These are phyloP conservation scores for Peronosclerospora sorghi DNA, from an alignment of 352 stramenopile species.

Conservation along the genomic window DNA sequence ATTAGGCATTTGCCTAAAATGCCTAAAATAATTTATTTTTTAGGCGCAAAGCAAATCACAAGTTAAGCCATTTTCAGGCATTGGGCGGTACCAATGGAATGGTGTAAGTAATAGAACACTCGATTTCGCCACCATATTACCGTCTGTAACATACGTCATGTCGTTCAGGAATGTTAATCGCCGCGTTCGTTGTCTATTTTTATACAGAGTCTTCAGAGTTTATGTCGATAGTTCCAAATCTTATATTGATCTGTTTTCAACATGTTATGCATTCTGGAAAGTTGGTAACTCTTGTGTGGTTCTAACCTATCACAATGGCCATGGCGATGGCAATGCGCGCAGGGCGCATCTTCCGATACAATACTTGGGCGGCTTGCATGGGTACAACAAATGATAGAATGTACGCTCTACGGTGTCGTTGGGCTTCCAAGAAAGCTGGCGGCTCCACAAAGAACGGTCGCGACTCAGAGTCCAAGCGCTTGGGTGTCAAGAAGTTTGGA, in stretches of 20 bases:
- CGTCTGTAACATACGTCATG: slow-evolving; percentile 58
- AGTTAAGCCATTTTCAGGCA: no score
- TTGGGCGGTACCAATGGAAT: no score
- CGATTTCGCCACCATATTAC: slow-evolving; percentile 55
- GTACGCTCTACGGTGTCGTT: slow-evolving; percentile 36
- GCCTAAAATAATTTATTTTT: no score
- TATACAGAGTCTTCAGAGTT: no score
- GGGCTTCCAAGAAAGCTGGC: slow-evolving; percentile 94
- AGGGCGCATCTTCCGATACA: slow-evolving; percentile 51
- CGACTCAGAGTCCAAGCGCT: slow-evolving; percentile 92
- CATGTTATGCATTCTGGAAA: no score
- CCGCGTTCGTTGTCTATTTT: background rate
- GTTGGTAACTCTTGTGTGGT: slow-evolving; percentile 9
- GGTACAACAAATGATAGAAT: slow-evolving; percentile 27
- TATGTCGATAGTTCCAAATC: no score
- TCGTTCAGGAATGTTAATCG: background rate
- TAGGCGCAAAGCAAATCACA: no score
- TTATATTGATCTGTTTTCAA: no score
- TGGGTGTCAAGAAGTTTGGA: slow-evolving; percentile 96
- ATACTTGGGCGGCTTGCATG: slow-evolving; percentile 11
- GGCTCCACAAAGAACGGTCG: slow-evolving; percentile 96
- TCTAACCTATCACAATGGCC: slow-evolving; percentile 8
- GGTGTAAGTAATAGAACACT: no score
- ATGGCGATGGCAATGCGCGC: slow-evolving; percentile 72
- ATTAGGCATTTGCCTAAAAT: no score